Conservation (phyloP, 2,329 filamentous ascomycete genomes). For the Stachybotrys elegans region DNA sequence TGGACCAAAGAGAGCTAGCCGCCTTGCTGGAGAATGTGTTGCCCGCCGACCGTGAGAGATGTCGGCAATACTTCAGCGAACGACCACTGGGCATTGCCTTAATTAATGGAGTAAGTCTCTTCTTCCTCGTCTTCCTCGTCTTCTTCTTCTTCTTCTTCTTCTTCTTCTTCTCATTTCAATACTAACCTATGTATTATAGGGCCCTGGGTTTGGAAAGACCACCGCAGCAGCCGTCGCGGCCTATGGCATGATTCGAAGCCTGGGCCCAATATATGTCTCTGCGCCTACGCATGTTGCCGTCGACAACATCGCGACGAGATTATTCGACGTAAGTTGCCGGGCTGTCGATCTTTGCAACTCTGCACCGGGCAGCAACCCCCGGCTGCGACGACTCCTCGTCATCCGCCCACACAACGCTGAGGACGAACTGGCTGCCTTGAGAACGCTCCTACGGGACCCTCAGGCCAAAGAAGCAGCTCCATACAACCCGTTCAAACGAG, state of each 20-base stretch:
- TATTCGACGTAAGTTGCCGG: background rate
- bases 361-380: fast-evolving
- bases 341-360: constrained; percentile 1
- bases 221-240: background rate
- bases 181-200: too few species aligned
- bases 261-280: constrained; percentile 7
- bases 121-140: too few species aligned
- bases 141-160: too few species aligned
- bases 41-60: constrained; percentile 5
- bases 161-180: too few species aligned
- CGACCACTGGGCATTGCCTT: constrained; percentile 8
- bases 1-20: too few species aligned
- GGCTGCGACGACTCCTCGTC: background rate
- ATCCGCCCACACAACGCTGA: constrained; percentile 1
- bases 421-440: constrained; percentile 5
- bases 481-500: background rate
- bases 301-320: constrained; percentile 4
- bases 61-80: constrained; percentile 8
- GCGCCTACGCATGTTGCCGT: constrained; percentile 5
- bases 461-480: background rate
- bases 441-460: background rate
- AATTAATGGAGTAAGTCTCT: too few species aligned
- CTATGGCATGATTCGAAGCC: constrained; percentile 4
- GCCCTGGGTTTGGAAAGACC: constrained; percentile 13
- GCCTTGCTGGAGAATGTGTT: constrained; percentile 6